phyloP scores from a whole-genome alignment of 2,329 filamentous ascomycete genomes.

The Corinectria fuckeliana region DNA sequence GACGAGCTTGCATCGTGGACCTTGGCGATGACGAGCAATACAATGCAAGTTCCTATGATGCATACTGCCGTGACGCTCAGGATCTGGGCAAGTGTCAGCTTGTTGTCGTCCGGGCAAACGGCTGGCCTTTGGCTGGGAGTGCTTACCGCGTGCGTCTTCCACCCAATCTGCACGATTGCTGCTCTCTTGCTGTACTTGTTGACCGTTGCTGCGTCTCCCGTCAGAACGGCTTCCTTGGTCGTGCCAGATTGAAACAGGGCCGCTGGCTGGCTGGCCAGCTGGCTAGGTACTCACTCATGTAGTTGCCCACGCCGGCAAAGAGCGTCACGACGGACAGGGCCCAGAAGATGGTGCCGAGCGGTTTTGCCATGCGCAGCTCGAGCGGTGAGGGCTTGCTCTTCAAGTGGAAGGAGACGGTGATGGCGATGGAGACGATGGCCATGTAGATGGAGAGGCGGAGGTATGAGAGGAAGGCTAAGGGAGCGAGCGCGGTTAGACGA shows the following conservation, averaged over 20 bases:
- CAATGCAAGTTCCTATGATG: constrained; percentile 70
- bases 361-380: constrained; percentile 80
- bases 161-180: constrained; percentile 90
- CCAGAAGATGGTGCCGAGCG: constrained; percentile 91
- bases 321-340: constrained; percentile 78
- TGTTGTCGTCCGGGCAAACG: not conserved
- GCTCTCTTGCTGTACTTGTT: constrained; percentile 79
- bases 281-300: constrained; percentile 66
- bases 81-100: constrained; percentile 51
- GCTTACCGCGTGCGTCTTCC: constrained; percentile 86
- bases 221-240: not conserved
- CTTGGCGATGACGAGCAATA: constrained; percentile 63
- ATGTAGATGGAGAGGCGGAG: constrained; percentile 89
- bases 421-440: constrained; percentile 86
- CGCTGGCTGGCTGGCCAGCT: too few relatives aligned
- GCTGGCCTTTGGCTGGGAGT: not conserved
- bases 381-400: constrained; percentile 72
- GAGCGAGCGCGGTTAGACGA: not conserved
- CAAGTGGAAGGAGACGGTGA: constrained; percentile 92
- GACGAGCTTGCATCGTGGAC: constrained; percentile 28
- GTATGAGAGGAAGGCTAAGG: constrained; percentile 81
- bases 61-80: constrained; percentile 66
- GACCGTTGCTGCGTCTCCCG: constrained; percentile 60
- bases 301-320: constrained; percentile 80
- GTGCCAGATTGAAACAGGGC: not conserved